Evolutionary conservation across 129 eudicot species (phyloP), one percentile per base, ranked within the genome.

Genomic region (Scalesia atractyloides): DNA sequence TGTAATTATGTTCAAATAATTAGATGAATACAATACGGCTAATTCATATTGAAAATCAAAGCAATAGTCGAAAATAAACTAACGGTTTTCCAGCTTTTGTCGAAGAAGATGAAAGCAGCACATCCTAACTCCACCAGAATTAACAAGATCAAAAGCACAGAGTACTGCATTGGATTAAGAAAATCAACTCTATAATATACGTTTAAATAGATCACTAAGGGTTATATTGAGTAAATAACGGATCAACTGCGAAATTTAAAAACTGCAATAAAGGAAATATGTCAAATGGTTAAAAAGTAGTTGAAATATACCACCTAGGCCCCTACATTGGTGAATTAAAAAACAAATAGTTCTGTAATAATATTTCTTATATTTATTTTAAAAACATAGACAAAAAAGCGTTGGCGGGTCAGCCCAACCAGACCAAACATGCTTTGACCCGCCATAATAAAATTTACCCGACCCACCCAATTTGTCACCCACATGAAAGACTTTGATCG

Each of bases 41-140:
- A 24, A 14, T 5, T 5, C 19, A 62, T 7, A 50, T 41, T 12
- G 0, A 66, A 51, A 57, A 15, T 5, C 0, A 61, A 43, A 22
- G 3, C 2, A 19, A 37, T n/a, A 18, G 20, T 52, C 19, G 64
- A 19, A 46, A 20, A 37, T 18, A 62, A 75, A 84, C 92, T 73
- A 79, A 92, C 98, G 30, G 89, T 67, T 83, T 72, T 81, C 98
- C 98, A 92, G 83, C 88, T 84, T 60, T 87, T 76, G 86, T 92
- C 90, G 53, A 89, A 92, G 84, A 87, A 92, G 73, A 89, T 85
- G 74, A 89, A 89, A 22, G 90, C 84, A 16, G 98, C 96, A 69
- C 76, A 72, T 69, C 92, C 96, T 39, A 89, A 65, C 73, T 92
- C 96, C 33, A 78, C 81, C 74, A 89, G 53, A 79, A 92, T 89